These are phyloP conservation scores for Penstemon barbatus DNA, from an alignment of 257 asterid species.

Conservation along the genomic window DNA sequence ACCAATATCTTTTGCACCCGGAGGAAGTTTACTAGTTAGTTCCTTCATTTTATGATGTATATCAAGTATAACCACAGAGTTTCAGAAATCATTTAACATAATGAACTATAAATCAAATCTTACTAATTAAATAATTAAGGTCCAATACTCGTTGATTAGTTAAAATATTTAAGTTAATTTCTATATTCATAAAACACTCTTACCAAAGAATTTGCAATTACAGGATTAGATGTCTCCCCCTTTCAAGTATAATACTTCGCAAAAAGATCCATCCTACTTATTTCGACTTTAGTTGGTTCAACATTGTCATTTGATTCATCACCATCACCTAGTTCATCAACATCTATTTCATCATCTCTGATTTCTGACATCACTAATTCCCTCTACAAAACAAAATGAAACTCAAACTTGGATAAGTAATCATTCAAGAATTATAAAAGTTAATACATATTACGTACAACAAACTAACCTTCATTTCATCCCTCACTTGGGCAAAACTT, in stretches of 20 bases:
- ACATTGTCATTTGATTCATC: not conserved
- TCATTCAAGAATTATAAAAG: too few relatives aligned
- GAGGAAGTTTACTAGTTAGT: not conserved
- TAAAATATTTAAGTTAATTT: too few relatives aligned
- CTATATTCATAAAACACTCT: too few relatives aligned
- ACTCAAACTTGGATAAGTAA: too few relatives aligned
- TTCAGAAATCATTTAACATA: too few relatives aligned
- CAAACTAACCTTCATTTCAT: not conserved
- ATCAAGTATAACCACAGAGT: too few relatives aligned
- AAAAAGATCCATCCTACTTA: constrained; percentile 5
- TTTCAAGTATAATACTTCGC: constrained; percentile 9
- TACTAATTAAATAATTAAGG: too few relatives aligned
- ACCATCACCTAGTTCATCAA: not conserved
- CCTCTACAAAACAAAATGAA: not conserved
- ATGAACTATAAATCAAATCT: not conserved
- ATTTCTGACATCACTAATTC: not conserved
- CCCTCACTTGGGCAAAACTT: constrained; percentile 5
- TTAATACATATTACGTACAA: too few relatives aligned
- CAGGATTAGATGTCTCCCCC: constrained; percentile 1
- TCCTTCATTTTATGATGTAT: not conserved
- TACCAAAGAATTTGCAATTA: constrained; percentile 2
- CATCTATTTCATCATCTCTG: not conserved
- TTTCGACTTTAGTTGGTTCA: not conserved
- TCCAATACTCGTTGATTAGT: too few relatives aligned
- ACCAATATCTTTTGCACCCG: not conserved